Conservation (phyloP, 2,329 filamentous ascomycete species). For the Diaporthe citri region DNA sequence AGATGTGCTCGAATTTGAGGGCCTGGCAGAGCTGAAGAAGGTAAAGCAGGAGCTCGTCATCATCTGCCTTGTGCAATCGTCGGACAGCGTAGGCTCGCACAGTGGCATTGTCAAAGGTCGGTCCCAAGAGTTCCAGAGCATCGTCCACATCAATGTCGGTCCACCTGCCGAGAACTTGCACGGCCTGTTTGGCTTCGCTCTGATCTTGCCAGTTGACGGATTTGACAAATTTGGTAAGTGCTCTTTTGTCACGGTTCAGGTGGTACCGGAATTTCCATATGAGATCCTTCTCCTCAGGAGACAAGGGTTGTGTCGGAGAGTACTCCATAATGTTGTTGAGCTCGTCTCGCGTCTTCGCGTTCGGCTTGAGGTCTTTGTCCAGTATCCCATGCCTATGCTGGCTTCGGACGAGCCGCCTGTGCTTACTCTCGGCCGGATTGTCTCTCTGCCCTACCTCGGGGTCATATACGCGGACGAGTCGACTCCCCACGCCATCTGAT, state of each 20-base stretch:
- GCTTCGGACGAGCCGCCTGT: constrained; percentile 90
- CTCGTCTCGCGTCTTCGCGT: constrained; percentile 94
- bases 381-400: constrained; percentile 91
- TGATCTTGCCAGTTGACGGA: constrained; percentile 94
- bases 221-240: constrained; percentile 97
- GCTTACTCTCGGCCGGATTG: constrained; percentile 96
- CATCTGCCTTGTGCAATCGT: constrained; percentile 89
- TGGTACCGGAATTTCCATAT: constrained; percentile 99
- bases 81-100: constrained; percentile 96
- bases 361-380: constrained; percentile 95
- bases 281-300: constrained; percentile 92
- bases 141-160: constrained; percentile 97
- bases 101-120: constrained; percentile 88
- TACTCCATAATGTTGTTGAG: constrained; percentile 92
- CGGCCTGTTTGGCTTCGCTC: constrained; percentile 87
- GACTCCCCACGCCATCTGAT: constrained; percentile 63
- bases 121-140: constrained; percentile 91
- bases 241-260: constrained; percentile 89
- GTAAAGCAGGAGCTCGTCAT: constrained; percentile 91
- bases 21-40: constrained; percentile 95
- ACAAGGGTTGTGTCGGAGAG: constrained; percentile 89
- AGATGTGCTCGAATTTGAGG: constrained; percentile 89
- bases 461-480: constrained; percentile 89
- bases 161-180: constrained; percentile 92
- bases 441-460: constrained; percentile 90